phyloP scores from a whole-genome alignment of 495 filamentous ascomycete genomes.

The Podospora comata region DNA sequence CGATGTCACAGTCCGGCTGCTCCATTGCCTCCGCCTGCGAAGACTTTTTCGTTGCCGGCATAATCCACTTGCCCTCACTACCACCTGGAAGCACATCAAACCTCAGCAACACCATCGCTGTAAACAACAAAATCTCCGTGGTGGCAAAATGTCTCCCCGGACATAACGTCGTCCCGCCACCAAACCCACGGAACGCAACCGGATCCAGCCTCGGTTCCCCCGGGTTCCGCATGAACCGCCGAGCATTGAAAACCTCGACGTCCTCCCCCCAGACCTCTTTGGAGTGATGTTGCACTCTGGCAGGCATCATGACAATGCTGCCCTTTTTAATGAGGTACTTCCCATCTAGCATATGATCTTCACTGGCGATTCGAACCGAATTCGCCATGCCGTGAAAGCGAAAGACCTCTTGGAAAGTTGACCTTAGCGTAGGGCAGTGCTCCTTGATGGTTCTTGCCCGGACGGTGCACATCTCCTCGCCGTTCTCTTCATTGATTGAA shows the following conservation, averaged over 20 bases:
- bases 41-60: conserved; percentile 25
- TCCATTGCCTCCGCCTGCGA: conserved; percentile 25
- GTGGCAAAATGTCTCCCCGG: conserved; percentile 39
- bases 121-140: conserved; percentile 33
- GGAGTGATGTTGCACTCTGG: conserved; percentile 29
- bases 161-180: conserved; percentile 33
- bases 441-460: conserved; percentile 20
- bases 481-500: conserved; percentile 1
- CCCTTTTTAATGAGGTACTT: conserved; percentile 35
- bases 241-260: conserved; percentile 29
- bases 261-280: conserved; percentile 29
- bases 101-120: conserved; percentile 38
- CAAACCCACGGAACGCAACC: conserved; percentile 37
- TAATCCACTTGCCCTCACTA: conserved; percentile 20
- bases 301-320: conserved; percentile 31
- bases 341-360: conserved; percentile 32
- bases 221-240: conserved; percentile 26
- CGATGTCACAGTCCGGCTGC: conserved; percentile 26
- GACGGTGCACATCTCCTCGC: conserved; percentile 11
- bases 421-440: conserved; percentile 28
- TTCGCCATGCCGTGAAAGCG: conserved; percentile 26
- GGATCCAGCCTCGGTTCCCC: conserved; percentile 22
- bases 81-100: conserved; percentile 36
- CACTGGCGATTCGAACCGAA: conserved; percentile 24
- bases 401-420: conserved; percentile 30